Evolutionary conservation across 1,139 yeast species (phyloP), one percentile per base, ranked within the genome.

Genomic region (Pneumocystis canis): DNA sequence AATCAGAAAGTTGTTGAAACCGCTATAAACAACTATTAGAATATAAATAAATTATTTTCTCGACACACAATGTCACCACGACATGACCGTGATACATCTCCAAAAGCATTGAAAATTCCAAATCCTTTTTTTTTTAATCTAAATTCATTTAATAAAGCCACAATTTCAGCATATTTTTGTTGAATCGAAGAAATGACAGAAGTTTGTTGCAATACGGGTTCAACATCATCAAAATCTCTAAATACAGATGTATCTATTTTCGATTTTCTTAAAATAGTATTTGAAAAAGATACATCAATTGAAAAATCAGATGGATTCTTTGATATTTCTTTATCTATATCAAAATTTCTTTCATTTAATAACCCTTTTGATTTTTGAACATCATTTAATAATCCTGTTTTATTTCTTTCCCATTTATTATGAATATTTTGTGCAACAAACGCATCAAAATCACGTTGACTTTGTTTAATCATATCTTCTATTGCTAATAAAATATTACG

Each of bases 401-500:
- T 47, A 68, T 89, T 82, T 62, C 81, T 81, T 66, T 83, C 82
- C 97, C 97, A 92, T 73, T 89, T 96, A 62, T 87, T 78, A 1
- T 86, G 78, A 47, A 92, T 80, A 69, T 85, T 88, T 64, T 84
- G 82, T 68, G 81, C 84, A 66, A 90, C 83, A 71, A 83, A 88
- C 59, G 75, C 77, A 72, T 90, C 97, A 73, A 90, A 92, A 70
- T 89, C 97, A 62, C 80, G 79, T 1, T 95, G 85, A 1, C 96
- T 90, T 32, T 83, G 76, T 1, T 81, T 76, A 66, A 89, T 79
- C 0, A 92, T 82, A 69, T 84, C 90, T 71, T 89, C 97, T 69
- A 92, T 89, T 1, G 96, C 85, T 33, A 86, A 80, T 61, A 89
- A 74, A 54, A 90, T 85, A 71, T 83, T 88, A 71, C 89, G 95